phyloP scores from a whole-genome alignment of 768 basidiomycete genomes.

The Exsudoporus frostii region DNA sequence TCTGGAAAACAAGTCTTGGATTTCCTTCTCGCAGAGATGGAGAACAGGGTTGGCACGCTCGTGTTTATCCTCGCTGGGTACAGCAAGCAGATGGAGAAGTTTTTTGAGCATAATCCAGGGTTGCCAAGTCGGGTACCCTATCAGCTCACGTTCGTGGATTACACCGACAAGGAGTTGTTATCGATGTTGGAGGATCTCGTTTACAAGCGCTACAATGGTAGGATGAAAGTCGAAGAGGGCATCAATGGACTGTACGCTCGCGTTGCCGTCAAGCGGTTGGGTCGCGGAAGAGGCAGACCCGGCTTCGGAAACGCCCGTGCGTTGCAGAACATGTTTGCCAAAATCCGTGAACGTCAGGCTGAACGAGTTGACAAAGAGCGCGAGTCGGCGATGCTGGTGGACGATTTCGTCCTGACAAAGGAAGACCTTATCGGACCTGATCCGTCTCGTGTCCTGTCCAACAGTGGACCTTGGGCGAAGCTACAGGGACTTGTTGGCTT shows the following conservation, averaged over 20 bases:
- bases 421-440: constrained; percentile 68
- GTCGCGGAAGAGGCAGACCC: constrained; percentile 50
- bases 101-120: constrained; percentile 76
- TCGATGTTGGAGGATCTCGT: constrained; percentile 51
- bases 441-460: constrained; percentile 46
- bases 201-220: constrained; percentile 42
- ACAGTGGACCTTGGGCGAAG: constrained; percentile 50
- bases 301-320: constrained; percentile 74
- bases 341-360: constrained; percentile 53
- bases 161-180: constrained; percentile 54
- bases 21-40: constrained; percentile 73
- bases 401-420: constrained; percentile 50
- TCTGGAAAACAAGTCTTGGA: constrained; percentile 61
- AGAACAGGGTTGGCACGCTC: constrained; percentile 60
- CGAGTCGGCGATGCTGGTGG: constrained; percentile 35
- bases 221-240: constrained; percentile 58
- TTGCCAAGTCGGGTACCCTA: constrained; percentile 65
- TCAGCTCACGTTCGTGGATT: constrained; percentile 58
- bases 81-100: constrained; percentile 69
- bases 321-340: constrained; percentile 48
- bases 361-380: constrained; percentile 44
- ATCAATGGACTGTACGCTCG: constrained; percentile 53
- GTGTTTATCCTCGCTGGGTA: constrained; percentile 76
- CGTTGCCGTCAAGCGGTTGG: constrained; percentile 58
- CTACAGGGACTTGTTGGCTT: constrained; percentile 57